phyloP scores from a whole-genome alignment of 306 rosid genomes.

The Rosa lucieae region DNA sequence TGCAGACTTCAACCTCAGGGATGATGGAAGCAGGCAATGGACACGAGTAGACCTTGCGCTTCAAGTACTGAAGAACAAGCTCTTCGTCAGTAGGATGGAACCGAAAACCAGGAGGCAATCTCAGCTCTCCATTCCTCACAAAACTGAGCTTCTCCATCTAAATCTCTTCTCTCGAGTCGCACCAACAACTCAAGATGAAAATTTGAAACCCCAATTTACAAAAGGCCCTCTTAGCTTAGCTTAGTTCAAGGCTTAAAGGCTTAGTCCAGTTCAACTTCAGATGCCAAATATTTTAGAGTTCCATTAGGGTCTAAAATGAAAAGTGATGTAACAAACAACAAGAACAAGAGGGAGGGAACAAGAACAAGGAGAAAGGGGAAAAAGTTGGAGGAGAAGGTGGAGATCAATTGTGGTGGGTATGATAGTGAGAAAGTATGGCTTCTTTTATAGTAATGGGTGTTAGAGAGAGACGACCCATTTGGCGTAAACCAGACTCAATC shows the following conservation, averaged over 20 bases:
- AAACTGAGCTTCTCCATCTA: constrained; percentile 58
- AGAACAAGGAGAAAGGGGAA: constrained; percentile 15
- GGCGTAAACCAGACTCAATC: constrained; percentile 93
- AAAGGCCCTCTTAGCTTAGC: no score
- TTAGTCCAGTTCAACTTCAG: background rate
- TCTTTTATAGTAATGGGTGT: constrained; percentile 85
- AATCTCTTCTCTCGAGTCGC: background rate
- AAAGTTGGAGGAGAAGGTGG: constrained; percentile 11
- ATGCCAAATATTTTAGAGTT: constrained; percentile 24
- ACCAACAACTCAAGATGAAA: background rate
- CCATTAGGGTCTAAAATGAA: constrained; percentile 13
- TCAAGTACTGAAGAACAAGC: constrained; percentile 78
- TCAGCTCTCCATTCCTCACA: constrained; percentile 73
- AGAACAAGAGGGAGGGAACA: constrained; percentile 18
- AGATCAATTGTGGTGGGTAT: constrained; percentile 25
- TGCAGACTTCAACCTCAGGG: constrained; percentile 85
- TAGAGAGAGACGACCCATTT: constrained; percentile 50
- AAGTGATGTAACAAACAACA: background rate
- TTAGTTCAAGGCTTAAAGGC: no score
- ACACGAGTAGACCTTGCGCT: constrained; percentile 66
- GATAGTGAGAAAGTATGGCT: constrained; percentile 42
- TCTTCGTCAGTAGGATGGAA: constrained; percentile 97
- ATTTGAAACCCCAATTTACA: background rate
- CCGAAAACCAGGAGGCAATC: constrained; percentile 92
- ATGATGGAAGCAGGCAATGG: constrained; percentile 93